Evolutionary conservation across 176 grass and related monocot genomes (phyloP).

Genomic region (Neostapfia colusana): DNA sequence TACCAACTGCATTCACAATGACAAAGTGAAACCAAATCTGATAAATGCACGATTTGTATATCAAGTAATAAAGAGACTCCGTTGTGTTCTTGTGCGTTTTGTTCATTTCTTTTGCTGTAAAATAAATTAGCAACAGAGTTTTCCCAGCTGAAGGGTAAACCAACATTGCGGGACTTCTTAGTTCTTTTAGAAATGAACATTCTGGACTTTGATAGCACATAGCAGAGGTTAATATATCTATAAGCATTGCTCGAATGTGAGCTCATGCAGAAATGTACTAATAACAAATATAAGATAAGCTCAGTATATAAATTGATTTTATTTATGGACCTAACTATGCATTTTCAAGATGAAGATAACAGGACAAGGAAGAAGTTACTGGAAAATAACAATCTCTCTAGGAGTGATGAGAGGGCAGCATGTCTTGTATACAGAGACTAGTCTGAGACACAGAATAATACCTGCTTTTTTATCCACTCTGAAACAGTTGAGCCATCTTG

Average conservation of each 20-base stretch:
- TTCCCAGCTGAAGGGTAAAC: neutral
- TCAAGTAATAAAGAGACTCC: constrained; percentile 23
- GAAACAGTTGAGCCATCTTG: constrained; percentile 89
- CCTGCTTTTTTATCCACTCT: constrained; percentile 97
- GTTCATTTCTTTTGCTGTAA: neutral
- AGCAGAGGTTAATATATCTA: constrained; percentile 7
- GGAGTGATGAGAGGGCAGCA: constrained; percentile 16
- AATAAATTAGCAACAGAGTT: neutral
- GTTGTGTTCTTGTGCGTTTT: neutral
- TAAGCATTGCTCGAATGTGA: constrained; percentile 31
- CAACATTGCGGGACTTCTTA: neutral
- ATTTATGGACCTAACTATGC: constrained; percentile 5
- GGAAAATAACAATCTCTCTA: neutral
- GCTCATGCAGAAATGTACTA: constrained; percentile 16
- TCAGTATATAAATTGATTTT: constrained; percentile 18
- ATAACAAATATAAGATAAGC: constrained; percentile 11
- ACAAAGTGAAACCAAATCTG: constrained; percentile 10
- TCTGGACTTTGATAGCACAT: neutral
- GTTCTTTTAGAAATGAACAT: neutral
- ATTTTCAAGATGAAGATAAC: constrained; percentile 21
- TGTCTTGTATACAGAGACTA: neutral
- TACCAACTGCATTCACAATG: constrained; percentile 19
- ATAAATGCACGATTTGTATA: constrained; percentile 9
- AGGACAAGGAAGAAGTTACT: constrained; percentile 26
- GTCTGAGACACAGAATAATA: constrained; percentile 13